Conservation (phyloP, 768 basidiomycete genomes). For the Neoboletus brunneissimus region DNA sequence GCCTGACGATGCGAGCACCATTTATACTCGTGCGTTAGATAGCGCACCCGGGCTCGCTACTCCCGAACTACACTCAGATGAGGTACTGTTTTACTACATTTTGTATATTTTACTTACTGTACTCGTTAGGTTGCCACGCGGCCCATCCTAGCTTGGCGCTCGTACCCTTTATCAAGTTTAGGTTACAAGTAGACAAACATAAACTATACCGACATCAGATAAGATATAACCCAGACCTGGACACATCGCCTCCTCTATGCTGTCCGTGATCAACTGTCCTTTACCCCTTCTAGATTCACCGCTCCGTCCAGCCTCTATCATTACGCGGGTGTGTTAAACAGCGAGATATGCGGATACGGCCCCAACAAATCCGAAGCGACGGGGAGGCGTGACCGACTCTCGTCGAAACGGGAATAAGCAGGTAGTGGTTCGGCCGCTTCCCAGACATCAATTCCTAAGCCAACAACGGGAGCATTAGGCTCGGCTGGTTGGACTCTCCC, state of each 20-base stretch:
- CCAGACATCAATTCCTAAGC: slow-evolving; percentile 4
- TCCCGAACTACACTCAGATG: too few species aligned
- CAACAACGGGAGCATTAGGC: background rate
- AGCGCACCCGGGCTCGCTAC: too few species aligned
- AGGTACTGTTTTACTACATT: too few species aligned
- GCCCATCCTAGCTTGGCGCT: background rate
- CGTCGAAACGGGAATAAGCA: slow-evolving; percentile 28
- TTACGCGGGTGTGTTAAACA: background rate
- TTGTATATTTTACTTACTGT: background rate
- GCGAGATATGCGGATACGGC: slow-evolving; percentile 22
- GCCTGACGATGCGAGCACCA: too few species aligned
- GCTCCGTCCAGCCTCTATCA: background rate
- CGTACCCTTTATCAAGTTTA: background rate
- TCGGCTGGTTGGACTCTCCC: background rate
- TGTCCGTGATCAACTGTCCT: background rate
- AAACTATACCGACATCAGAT: background rate
- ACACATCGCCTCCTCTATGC: background rate
- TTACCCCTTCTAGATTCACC: background rate
- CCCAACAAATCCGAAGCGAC: slow-evolving; percentile 14
- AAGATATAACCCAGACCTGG: background rate
- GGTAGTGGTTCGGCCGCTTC: slow-evolving; percentile 13
- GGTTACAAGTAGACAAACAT: background rate
- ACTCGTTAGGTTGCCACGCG: background rate
- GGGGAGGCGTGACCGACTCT: slow-evolving; percentile 6
- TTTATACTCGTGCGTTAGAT: too few species aligned